These are phyloP conservation scores for Candida neerlandica DNA, from an alignment of 1,139 yeast species.

Conservation along the genomic window DNA sequence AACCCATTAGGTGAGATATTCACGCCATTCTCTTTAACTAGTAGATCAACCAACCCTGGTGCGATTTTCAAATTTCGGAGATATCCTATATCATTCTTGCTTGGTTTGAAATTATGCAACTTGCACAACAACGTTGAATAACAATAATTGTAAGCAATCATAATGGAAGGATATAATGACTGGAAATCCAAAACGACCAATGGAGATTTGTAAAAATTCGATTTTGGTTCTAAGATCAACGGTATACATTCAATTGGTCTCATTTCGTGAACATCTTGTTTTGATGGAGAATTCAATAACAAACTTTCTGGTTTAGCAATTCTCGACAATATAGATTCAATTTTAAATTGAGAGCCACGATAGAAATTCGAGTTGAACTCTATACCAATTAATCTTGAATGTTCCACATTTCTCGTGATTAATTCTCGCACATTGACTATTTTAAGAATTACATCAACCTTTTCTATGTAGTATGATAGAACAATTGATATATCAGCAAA, in stretches of 20 bases:
- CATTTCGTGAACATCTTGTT: conserved; percentile 79
- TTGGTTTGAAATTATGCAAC: conserved; percentile 52
- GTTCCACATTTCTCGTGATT: conserved; percentile 73
- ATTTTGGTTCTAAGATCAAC: conserved; percentile 86
- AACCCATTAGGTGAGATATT: conserved; percentile 85
- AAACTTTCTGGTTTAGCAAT: conserved; percentile 76
- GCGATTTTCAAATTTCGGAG: conserved; percentile 49
- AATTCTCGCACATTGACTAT: conserved; percentile 67
- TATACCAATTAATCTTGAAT: conserved; percentile 83
- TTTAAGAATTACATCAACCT: conserved; percentile 49
- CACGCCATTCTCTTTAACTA: conserved; percentile 53
- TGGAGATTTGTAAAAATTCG: conserved; percentile 86
- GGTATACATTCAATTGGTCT: conserved; percentile 88
- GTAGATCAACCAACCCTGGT: conserved; percentile 55
- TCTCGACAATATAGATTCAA: conserved; percentile 78
- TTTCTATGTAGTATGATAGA: conserved; percentile 52
- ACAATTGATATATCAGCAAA: conserved; percentile 37
- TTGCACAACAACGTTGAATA: conserved; percentile 85
- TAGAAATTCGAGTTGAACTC: conserved; percentile 87
- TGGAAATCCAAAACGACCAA: conserved; percentile 89
- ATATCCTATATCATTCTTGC: conserved; percentile 40
- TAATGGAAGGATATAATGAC: conserved; percentile 87
- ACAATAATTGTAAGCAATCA: conserved; percentile 91
- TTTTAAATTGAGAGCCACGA: conserved; percentile 92
- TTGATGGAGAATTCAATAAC: conserved; percentile 76